A percentile compares a stretch with the other conserved stretches of the same genome.
Evolutionary conservation across 176 grass and related monocot species (phyloP).

Genomic region (Rhynchospora breviuscula): DNA sequence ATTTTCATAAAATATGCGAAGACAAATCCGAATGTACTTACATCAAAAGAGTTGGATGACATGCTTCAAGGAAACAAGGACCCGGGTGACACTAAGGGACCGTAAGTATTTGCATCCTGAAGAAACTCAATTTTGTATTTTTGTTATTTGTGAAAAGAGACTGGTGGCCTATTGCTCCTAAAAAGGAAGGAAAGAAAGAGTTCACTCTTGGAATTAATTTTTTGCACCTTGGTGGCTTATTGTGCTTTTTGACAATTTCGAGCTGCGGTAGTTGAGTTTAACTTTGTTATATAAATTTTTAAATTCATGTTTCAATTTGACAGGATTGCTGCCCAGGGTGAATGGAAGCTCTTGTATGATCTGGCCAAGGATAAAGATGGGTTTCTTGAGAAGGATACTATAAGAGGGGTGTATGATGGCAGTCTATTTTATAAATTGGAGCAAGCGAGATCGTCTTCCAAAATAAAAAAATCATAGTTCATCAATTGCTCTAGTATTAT

Average conservation of each 20-base stretch:
- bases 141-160: background rate
- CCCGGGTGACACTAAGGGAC: constrained; percentile 35
- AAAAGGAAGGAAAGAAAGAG: background rate
- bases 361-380: constrained; percentile 49
- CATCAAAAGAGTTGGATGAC: constrained; percentile 40
- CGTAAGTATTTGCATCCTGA: constrained; percentile 25
- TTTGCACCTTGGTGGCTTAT: background rate
- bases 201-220: background rate
- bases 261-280: background rate
- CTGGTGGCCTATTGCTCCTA: too few species aligned
- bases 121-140: background rate
- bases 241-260: background rate
- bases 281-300: background rate
- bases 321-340: constrained; percentile 14
- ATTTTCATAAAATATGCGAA: constrained; percentile 64
- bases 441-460: background rate
- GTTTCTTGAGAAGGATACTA: constrained; percentile 50
- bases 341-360: constrained; percentile 46
- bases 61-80: constrained; percentile 49
- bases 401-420: constrained; percentile 47
- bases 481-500: background rate
- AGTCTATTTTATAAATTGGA: constrained; percentile 46
- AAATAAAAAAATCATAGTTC: background rate
- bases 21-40: constrained; percentile 37
- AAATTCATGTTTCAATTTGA: background rate